Base-by-base conservation (phyloP, 164 flowering plant species). In the Stephania yunnanensis region DNA sequence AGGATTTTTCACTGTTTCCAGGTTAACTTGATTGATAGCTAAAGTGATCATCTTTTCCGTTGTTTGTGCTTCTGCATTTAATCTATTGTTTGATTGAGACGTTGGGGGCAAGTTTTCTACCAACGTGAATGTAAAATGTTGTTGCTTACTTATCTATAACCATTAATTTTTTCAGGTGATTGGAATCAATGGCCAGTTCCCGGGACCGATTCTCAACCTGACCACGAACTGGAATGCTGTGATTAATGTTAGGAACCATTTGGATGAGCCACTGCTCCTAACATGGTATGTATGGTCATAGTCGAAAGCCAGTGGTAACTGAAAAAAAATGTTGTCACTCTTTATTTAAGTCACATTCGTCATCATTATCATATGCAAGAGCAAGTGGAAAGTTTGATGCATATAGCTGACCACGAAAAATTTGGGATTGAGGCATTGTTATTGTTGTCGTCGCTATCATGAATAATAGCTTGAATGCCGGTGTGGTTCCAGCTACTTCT, bases 201-300 rank as follows among this genome's bases (percentile, higher is more conserved):
- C 99, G 6, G 99, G 99, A 72, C 97, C 99, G 7, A 78, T 88
- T 72, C 86, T 95, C 73, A 91, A 95, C 71, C 86, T 87, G 80
- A 95, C 99, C 55, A 93, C 99, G 17, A 95, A 95, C 77, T 95
- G 97, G 97, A 93, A 95, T 79, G 95, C 92, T 29, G 89, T 90
- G n/a, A 78, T 93, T 74, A 95, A 95, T 81, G 91, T 93, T 72
- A 90, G 86, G 84, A 95, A 95, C 81, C 81, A 86, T 69, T 89
- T 95, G 53, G 95, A 95, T 63, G 99, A 95, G 84, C 94, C 97
- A 31, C 69, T 95, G 74, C 97, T 95, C 73, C 74, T 95, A 46
- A 91, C 99, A 74, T 95, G 99, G 99, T 95, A 89, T 42, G 29
- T 58, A 58, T 74, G 30, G 12, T 15, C 1, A n/a, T 70, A 53